phyloP scores from a whole-genome alignment of 441 rosid genomes.

The Biscutella auriculata region DNA sequence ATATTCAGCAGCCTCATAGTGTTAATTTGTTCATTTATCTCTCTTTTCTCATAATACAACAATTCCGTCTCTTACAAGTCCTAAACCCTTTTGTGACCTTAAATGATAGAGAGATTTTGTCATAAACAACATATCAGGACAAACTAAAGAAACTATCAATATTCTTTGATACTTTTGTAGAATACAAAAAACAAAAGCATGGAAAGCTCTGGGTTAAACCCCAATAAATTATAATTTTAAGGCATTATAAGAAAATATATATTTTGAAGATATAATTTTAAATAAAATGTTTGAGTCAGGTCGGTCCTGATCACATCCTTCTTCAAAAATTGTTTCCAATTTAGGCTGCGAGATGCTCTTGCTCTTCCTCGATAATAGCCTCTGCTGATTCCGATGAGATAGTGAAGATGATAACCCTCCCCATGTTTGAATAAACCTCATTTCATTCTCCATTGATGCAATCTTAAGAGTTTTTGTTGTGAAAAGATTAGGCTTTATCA shows the following conservation, averaged over 20 bases:
- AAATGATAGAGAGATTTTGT: not conserved
- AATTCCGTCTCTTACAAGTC: not conserved
- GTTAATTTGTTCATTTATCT: no score
- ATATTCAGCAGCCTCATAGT: no score
- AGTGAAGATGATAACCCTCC: conserved; percentile 34
- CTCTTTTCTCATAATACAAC: no score
- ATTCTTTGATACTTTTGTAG: conserved; percentile 6
- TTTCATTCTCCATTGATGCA: conserved; percentile 27
- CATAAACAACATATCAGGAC: conserved; percentile 3
- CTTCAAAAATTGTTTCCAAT: conserved; percentile 42
- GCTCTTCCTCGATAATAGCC: conserved; percentile 5
- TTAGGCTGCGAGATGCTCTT: conserved; percentile 26
- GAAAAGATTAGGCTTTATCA: not conserved
- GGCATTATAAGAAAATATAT: no score
- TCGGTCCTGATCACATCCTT: conserved; percentile 33
- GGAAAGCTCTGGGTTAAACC: conserved; percentile 15
- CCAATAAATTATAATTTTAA: no score
- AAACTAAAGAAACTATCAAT: not conserved
- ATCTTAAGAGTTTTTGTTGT: not conserved
- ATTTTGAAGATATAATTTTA: no score
- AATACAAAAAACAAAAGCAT: conserved; percentile 25
- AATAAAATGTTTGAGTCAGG: no score
- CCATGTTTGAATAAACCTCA: conserved; percentile 29
- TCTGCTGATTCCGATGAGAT: conserved; percentile 19
- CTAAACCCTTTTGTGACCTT: not conserved